Evolutionary conservation across 164 flowering plant species (phyloP).

Genomic region (Vitis amurensis): DNA sequence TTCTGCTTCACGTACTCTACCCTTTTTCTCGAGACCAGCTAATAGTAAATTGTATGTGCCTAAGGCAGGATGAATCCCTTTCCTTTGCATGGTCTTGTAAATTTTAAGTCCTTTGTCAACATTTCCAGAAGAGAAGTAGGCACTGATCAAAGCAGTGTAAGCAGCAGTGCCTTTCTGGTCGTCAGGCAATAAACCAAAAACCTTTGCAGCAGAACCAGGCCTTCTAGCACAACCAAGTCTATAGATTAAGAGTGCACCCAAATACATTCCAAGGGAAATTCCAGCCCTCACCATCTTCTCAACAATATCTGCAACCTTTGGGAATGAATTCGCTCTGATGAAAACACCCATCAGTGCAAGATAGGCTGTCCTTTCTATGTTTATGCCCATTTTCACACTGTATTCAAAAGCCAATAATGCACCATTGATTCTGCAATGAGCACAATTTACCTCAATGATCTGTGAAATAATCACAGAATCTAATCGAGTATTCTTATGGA

Average conservation of each 20-base stretch:
- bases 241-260: slow-evolving; percentile 50
- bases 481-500: slow-evolving; percentile 30
- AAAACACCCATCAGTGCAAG: slow-evolving; percentile 57
- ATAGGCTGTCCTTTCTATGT: slow-evolving; percentile 49
- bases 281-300: slow-evolving; percentile 52
- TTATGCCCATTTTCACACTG: slow-evolving; percentile 40
- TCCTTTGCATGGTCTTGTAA: slow-evolving; percentile 48
- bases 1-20: slow-evolving; percentile 42
- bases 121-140: slow-evolving; percentile 51
- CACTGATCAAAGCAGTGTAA: slow-evolving; percentile 70
- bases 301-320: slow-evolving; percentile 47
- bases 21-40: slow-evolving; percentile 57
- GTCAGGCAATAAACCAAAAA: slow-evolving; percentile 59
- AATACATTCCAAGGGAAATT: slow-evolving; percentile 52
- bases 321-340: slow-evolving; percentile 43
- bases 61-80: slow-evolving; percentile 44
- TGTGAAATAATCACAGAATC: slow-evolving; percentile 42
- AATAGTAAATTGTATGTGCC: slow-evolving; percentile 66
- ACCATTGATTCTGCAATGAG: slow-evolving; percentile 33
- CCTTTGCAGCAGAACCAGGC: slow-evolving; percentile 42
- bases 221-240: slow-evolving; percentile 62
- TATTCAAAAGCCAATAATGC: slow-evolving; percentile 66
- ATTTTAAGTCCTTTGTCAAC: slow-evolving; percentile 62
- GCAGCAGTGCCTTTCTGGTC: slow-evolving; percentile 52
- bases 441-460: slow-evolving; percentile 49